Evolutionary conservation across 768 basidiomycete species (phyloP).

Genomic region (Cystobasidium ongulense): DNA sequence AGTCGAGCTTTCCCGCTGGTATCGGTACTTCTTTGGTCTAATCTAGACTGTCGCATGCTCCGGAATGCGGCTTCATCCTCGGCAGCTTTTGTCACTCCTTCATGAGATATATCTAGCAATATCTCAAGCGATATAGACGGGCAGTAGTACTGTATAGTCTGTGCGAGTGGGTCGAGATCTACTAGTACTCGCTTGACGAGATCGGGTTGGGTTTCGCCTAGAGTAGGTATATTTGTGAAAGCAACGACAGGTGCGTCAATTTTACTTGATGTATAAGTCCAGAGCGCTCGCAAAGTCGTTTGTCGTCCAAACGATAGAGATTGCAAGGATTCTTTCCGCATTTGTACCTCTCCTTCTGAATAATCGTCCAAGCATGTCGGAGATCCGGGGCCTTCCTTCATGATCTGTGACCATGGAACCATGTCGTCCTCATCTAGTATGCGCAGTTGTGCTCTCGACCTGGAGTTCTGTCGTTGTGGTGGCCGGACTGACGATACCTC

Average conservation of each 20-base stretch:
- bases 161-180: not conserved
- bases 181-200: not conserved
- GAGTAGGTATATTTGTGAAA: not conserved
- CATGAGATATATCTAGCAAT: not conserved
- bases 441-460: not conserved
- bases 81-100: not conserved
- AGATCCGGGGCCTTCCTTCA: not conserved
- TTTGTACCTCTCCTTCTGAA: not conserved
- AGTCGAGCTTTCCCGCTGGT: not conserved
- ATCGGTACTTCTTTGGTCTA: not conserved
- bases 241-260: not conserved
- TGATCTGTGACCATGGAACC: not conserved
- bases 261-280: not conserved
- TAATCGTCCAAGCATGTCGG: not conserved
- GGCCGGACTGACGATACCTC: not conserved
- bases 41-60: not conserved
- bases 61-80: not conserved
- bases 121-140: not conserved
- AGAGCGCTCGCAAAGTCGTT: not conserved
- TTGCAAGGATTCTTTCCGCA: not conserved
- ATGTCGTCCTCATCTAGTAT: not conserved
- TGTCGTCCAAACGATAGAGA: not conserved
- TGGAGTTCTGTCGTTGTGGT: not conserved
- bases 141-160: not conserved
- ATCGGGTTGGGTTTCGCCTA: not conserved